These are phyloP conservation scores for Aspergillus sp. DNA, from an alignment of 2,329 filamentous ascomycete species.

Conservation along the genomic window DNA sequence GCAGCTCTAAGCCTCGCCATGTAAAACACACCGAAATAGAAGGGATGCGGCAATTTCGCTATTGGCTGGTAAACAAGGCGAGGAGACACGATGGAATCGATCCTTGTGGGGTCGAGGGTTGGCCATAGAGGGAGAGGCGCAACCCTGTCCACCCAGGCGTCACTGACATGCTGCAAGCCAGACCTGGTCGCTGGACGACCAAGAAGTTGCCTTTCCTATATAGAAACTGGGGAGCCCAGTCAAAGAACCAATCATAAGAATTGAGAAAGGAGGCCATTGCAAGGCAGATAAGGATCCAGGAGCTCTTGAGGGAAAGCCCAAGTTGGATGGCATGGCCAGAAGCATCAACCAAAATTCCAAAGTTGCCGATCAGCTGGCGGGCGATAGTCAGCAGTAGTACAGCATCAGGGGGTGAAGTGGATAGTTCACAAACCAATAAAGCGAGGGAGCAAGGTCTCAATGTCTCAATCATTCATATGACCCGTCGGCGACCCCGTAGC, in stretches of 20 bases:
- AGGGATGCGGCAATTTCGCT: conserved; percentile 1
- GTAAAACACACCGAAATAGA: conserved; percentile 2
- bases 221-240: not conserved
- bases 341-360: conserved; percentile 1
- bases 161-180: not conserved
- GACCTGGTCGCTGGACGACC: not conserved
- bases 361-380: conserved; percentile 1
- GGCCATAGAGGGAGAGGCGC: conserved; percentile 1
- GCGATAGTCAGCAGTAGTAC: too few relatives aligned
- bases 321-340: conserved; percentile 2
- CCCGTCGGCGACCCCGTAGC: not conserved
- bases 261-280: not conserved
- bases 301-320: conserved; percentile 1
- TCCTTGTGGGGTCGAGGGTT: conserved; percentile 1
- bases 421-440: too few relatives aligned
- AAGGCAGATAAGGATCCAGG: not conserved
- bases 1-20: conserved; percentile 4
- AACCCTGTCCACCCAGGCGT: not conserved
- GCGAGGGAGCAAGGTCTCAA: not conserved
- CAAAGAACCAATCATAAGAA: not conserved
- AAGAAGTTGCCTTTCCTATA: conserved; percentile 1
- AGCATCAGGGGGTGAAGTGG: too few relatives aligned
- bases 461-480: not conserved
- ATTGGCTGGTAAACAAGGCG: conserved; percentile 1
- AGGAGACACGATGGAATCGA: not conserved